Evolutionary conservation across 352 stramenopile species (phyloP), one percentile per base, ranked within the genome.

Genomic region (Pythium utonaiense): DNA sequence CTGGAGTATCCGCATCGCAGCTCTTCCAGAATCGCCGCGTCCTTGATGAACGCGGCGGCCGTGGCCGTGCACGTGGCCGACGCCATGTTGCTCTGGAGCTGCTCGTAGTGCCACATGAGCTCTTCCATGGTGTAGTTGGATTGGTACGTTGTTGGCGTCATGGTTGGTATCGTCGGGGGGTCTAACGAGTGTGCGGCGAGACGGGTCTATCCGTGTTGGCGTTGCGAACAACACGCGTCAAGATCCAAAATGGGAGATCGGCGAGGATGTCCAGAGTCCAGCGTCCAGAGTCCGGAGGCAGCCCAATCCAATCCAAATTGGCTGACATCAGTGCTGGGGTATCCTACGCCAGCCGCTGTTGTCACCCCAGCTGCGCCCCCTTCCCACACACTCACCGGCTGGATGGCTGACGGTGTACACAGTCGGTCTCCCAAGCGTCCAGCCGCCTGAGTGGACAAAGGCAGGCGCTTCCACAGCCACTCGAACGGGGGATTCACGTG

Each of bases 91-190:
- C 56, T 36, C 27, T 63, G 56, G 45, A 63, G 56, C 56, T 63
- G 56, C 56, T 63, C 56, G 48, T 49, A 63, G 27, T 63, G 56
- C 56, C 56, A 63, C 56, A 63, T 63, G 45, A 63, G 56, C 45
- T 63, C 56, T 28, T 63, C 56, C 56, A 63, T 63, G 8, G 56
- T 57, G 47, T 56, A 63, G 14, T 34, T 36, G 12, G 48, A 51
- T n/a, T 45, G 38, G 38, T 45, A 45, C 6, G 38, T 45, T n/a
- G 38, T 45, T 17, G 56, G 36, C 53, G 33, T n/a, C 19, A 38
- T 25, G 21, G 36, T 19, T 3, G 31, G 53, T 22, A 42, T 25
- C 13, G 53, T n/a, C 13, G 3, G 53, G 17, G 14, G 53, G 38
- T 27, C 49, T 58, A 24, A n/a, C n/a, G 28, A 21, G 40, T 28